Evolutionary conservation across 1,284 basidiomycete genomes (phyloP).

Genomic region (Cutaneotrichosporon cutaneum): DNA sequence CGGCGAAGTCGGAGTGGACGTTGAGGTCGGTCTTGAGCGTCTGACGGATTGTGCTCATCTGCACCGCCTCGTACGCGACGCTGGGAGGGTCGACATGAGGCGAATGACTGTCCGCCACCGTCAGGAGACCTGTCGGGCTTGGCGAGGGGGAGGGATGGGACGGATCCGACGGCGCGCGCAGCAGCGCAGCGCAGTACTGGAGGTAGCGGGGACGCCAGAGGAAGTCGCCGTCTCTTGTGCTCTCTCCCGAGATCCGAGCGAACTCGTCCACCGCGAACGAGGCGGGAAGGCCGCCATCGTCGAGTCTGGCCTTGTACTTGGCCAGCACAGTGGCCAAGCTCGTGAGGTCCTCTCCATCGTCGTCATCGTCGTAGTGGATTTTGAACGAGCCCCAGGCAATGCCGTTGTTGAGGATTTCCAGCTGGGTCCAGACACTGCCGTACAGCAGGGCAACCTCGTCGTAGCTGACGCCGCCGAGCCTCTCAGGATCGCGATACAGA

Average conservation of each 20-base stretch:
- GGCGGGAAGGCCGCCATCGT: conserved; percentile 11
- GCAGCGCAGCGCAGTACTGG: conserved; percentile 54
- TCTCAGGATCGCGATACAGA: conserved; percentile 36
- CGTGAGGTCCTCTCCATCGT: conserved; percentile 57
- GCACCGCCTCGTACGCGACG: conserved; percentile 62
- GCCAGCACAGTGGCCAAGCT: conserved; percentile 61
- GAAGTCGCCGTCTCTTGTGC: conserved; percentile 48
- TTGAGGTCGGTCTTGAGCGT: conserved; percentile 64
- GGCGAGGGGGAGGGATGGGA: background rate
- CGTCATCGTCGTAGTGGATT: conserved; percentile 40
- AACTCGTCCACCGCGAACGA: conserved; percentile 36
- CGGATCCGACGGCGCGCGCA: conserved; percentile 31
- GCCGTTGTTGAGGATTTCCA: conserved; percentile 66
- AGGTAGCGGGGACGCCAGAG: conserved; percentile 68
- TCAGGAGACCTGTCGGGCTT: conserved; percentile 16
- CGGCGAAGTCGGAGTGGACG: conserved; percentile 59
- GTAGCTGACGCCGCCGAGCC: conserved; percentile 57
- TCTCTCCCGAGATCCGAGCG: conserved; percentile 19
- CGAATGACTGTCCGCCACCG: conserved; percentile 1
- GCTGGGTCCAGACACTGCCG: conserved; percentile 63
- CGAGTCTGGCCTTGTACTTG: conserved; percentile 59
- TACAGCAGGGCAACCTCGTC: conserved; percentile 68
- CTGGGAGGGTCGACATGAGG: conserved; percentile 30
- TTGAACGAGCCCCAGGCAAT: conserved; percentile 62
- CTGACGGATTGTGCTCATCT: conserved; percentile 62